A percentile compares a stretch with the other conserved stretches of the same genome.
Evolutionary conservation across 2,329 filamentous ascomycete species (phyloP).

Genomic region (Penicillium nordicum): DNA sequence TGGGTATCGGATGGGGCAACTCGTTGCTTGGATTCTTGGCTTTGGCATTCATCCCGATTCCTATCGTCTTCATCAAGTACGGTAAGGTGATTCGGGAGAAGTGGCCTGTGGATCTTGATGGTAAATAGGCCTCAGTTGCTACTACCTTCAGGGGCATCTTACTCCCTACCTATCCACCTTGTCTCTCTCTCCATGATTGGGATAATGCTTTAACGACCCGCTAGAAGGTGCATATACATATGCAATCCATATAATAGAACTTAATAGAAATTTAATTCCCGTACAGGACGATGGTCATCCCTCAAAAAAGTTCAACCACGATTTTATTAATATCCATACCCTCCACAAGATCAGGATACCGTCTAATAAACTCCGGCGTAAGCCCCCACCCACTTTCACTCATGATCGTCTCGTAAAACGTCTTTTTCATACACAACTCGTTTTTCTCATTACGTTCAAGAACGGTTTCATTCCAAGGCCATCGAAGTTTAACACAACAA

Average conservation of each 20-base stretch:
- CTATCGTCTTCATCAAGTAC: conserved; percentile 10
- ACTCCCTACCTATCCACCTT: neutral
- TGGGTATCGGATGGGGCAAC: conserved; percentile 22
- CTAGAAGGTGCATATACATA: neutral
- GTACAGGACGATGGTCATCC: neutral
- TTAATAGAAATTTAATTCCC: neutral
- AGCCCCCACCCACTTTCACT: conserved; percentile 24
- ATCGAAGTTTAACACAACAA: conserved; percentile 25
- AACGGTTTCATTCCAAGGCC: conserved; percentile 26
- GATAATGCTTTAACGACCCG: neutral
- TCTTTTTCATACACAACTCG: conserved; percentile 16
- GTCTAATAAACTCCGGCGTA: conserved; percentile 25
- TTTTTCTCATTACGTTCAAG: conserved; percentile 22
- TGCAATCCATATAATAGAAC: neutral
- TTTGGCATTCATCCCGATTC: conserved; percentile 17
- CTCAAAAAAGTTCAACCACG: conserved; percentile 8
- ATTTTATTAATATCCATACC: conserved; percentile 18
- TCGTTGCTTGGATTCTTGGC: conserved; percentile 20
- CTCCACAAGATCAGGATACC: conserved; percentile 22
- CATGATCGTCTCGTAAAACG: conserved; percentile 22
- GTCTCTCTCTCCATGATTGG: neutral
- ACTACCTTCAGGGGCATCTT: neutral
- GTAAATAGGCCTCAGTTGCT: neutral
- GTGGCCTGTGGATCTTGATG: conserved; percentile 13
- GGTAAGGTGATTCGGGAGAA: conserved; percentile 14